Conservation (phyloP, 768 basidiomycete genomes). For the Pleurotus platypus region DNA sequence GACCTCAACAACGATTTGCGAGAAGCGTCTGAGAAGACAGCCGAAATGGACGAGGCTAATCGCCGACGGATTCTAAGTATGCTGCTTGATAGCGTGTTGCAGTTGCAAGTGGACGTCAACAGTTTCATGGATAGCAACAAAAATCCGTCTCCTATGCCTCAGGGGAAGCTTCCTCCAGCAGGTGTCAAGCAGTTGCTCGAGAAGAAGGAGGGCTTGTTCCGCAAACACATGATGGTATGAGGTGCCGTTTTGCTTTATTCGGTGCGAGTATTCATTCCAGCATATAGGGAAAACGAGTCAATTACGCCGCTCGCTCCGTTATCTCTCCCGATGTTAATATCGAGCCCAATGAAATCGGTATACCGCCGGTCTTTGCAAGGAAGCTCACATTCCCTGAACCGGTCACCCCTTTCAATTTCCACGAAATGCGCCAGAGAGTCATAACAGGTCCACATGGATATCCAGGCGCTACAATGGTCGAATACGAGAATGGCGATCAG, state of each 20-base stretch:
- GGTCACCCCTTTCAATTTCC: conserved; percentile 88
- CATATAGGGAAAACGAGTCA: conserved; percentile 93
- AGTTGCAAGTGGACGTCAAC: conserved; percentile 93
- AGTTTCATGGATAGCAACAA: conserved; percentile 97
- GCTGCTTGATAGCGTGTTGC: conserved; percentile 79
- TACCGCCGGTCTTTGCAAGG: conserved; percentile 95
- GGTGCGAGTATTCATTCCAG: neutral
- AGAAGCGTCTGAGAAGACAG: conserved; percentile 56
- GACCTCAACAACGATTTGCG: conserved; percentile 70
- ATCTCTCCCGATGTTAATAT: conserved; percentile 99
- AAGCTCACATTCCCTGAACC: conserved; percentile 98
- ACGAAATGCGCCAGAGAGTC: conserved; percentile 83
- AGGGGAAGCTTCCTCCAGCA: conserved; percentile 86
- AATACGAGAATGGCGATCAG: conserved; percentile 91
- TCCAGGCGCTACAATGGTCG: conserved; percentile 92
- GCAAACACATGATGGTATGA: conserved; percentile 98
- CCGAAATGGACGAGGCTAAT: conserved; percentile 44
- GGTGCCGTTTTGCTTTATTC: neutral
- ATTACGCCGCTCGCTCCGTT: conserved; percentile 99
- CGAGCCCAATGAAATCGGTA: conserved; percentile 97
- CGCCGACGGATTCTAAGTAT: conserved; percentile 57
- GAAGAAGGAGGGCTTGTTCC: conserved; percentile 98
- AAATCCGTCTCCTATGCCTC: conserved; percentile 80
- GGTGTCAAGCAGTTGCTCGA: conserved; percentile 97
- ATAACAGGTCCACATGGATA: conserved; percentile 86